Evolutionary conservation across 129 eudicot genomes (phyloP).

Genomic region (Flaveria sonorensis): DNA sequence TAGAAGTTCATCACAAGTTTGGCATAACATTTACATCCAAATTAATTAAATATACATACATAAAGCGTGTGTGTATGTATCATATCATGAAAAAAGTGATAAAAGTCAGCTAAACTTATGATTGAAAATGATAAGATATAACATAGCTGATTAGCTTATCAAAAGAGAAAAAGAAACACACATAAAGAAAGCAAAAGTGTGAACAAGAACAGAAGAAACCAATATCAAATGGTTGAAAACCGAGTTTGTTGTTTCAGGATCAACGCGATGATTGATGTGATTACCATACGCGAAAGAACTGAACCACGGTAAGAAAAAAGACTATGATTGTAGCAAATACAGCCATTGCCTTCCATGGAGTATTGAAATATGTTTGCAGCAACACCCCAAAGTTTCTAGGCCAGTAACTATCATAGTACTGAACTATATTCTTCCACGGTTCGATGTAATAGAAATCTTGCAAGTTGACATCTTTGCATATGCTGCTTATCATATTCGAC

Average conservation of each 20-base stretch:
- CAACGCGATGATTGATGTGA: background rate
- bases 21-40: too few relatives aligned
- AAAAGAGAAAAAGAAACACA: too few relatives aligned
- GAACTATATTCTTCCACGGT: background rate
- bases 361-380: background rate
- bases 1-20: too few relatives aligned
- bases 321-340: constrained; percentile 13
- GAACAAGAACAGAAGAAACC: too few relatives aligned
- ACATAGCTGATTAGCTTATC: too few relatives aligned
- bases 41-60: too few relatives aligned
- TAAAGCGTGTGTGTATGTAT: too few relatives aligned
- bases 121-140: too few relatives aligned
- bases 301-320: constrained; percentile 5
- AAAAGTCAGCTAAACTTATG: too few relatives aligned
- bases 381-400: constrained; percentile 4
- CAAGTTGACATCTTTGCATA: constrained; percentile 10
- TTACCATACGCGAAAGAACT: background rate
- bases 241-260: background rate
- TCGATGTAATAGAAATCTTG: background rate
- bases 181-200: too few relatives aligned
- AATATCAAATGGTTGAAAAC: background rate
- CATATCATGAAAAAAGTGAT: too few relatives aligned
- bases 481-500: constrained; percentile 11
- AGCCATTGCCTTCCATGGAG: constrained; percentile 19
- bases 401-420: background rate